Base-by-base conservation (phyloP, 176 grass and related monocot genomes). In the Cenchrus americanus region DNA sequence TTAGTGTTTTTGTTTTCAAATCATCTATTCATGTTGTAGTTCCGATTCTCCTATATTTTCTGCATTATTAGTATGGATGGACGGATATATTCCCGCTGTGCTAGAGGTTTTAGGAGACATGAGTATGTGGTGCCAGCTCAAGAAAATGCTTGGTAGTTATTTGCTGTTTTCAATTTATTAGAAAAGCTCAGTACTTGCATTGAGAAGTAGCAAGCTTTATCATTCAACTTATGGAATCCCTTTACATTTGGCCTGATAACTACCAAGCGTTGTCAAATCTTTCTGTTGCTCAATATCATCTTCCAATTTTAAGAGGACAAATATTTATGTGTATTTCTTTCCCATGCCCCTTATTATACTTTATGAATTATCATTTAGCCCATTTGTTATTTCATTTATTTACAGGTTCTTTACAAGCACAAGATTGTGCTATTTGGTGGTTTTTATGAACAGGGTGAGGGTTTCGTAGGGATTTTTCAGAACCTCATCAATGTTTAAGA, bases 371-470 rank as follows among this genome's bases (percentile, higher is more conserved):
- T 12, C 42, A 40, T 85, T 71, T 71, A 49, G 58, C 46, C 13
- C 42, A 80, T 80, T 50, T 4, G 24, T 37, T 63, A 65, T 66
- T 77, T 85, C 78, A 11, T 84, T 91, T 84, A 81, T 50, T 41
- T 71, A 43, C 83, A 98, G 96, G 86, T 98, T 66, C 84, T 98
- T n/a, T 98, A 93, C 80, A 98, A 98, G 80, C 96, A 98, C 89
- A 98, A 98, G 85, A 91, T 98, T 78, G 83, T 98, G 55, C 87
- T 95, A 85, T 95, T 95, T 92, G 96, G 96, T 58, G 96, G 96
- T 61, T 98, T 98, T 91, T 98, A 98, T 66, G 96, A 98, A n/a
- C n/a, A n/a, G n/a, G n/a, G n/a, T n/a, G n/a, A n/a, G n/a, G n/a
- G n/a, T n/a, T n/a, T n/a, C n/a, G n/a, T n/a, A n/a, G n/a, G n/a